Evolutionary conservation across 1,284 basidiomycete genomes (phyloP), one percentile per base, ranked within the genome.

Genomic region (Fistulinella cinereoalba): DNA sequence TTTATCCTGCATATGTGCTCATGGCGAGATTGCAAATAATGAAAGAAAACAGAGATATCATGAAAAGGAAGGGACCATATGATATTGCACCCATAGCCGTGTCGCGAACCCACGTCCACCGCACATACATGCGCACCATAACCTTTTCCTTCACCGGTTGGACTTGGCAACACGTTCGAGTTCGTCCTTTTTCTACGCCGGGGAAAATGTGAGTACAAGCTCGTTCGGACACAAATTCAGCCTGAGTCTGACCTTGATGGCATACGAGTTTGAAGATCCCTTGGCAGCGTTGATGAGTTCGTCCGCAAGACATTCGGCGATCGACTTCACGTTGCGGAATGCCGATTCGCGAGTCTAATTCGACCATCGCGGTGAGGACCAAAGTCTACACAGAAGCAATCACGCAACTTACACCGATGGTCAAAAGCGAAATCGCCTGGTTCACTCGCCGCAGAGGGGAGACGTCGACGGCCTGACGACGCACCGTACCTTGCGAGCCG

Each of bases 251-350:
- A 87, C 88, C 87, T 97, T 97, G 84, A 99, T 99, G 60, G 97
- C 96, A 72, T 97, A 99, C 54, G 96, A 98, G 89, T 99, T 99
- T 66, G 95, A 98, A 51, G 97, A 99, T 58, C 97, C 97, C 83
- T 99, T 99, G 64, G 97, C 97, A 52, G 97, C 97, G 76, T 99
- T 99, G 84, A 99, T 98, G 64, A 99, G 88, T 75, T 99, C 97
- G 71, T 99, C 97, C 57, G 97, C 97, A 53, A 99, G 83, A 77
- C 96, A 98, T 79, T 98, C 94, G 52, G 94, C 92, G 62, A 99
- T 89, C 56, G 93, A 97, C 78, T 99, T 99, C 70, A 97, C 92
- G 78, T 99, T 99, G 74, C 97, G 92, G 94, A 99, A 99, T 46
- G 97, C 94, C 48, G 95, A 97, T 77, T 99, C 97, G 69, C 97